Base-by-base conservation (phyloP, 208 protist genomes). In the Acanthamoeba sp. region DNA sequence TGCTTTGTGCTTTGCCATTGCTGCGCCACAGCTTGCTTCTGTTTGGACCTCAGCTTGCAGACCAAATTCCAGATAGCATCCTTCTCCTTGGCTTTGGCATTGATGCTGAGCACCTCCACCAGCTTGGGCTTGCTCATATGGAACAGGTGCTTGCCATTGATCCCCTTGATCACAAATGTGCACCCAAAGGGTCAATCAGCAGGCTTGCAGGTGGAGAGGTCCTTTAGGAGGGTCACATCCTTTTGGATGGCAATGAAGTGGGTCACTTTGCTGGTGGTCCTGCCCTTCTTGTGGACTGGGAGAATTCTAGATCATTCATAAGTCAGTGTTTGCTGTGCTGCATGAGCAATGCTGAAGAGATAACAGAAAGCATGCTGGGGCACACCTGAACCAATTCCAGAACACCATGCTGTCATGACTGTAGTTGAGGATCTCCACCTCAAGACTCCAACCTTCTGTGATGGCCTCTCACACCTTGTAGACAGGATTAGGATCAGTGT, bases 401-500 rank as follows among this genome's bases (percentile, higher is more conserved):
- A 95, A 95, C 27, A 85, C 32, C 9, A 95, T 59, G 57, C 94
- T 52, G 29, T 95, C 69, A 27, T 52, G 62, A 9, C 94, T 12
- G 42, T 95, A 95, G 64, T 95, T 95, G 22, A 95, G 57, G 62
- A 95, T 76, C 71, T 95, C 94, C 29, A 95, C 94, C 14, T 95
- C 94, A 2, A 62, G 36, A 10, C 40, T 52, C 27, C 29, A 12
- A 20, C 88, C 88, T 36, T 76, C 40, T 24, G 22, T 62, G 9
- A 93, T 78, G 14, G 88, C 40, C 24, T 59, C 64, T 12, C 59
- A 36, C 7, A 93, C 27, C 88, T 78, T 71, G 14, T 78, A 29
- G 38, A 93, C 88, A 2, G 88, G 76, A 2, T 34, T 59, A 14
- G 55, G 55, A n/a, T 93, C 40, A 1, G 88, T 80, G 45, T 57